Evolutionary conservation across 805 yeast genomes (phyloP).

Genomic region (Lipomyces mesembrius): DNA sequence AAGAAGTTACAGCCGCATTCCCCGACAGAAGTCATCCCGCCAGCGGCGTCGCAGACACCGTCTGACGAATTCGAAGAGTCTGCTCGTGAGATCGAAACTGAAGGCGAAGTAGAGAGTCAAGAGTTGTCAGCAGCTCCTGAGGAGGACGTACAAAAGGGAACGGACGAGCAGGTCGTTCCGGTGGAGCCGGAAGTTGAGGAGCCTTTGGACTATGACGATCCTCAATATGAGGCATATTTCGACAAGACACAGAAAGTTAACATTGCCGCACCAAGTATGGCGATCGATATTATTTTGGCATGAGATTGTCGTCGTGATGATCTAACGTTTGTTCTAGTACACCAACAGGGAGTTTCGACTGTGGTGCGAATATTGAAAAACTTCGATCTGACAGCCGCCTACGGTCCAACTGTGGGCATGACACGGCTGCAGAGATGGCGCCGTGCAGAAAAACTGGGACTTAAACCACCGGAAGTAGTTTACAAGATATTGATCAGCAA

Average conservation of each 20-base stretch:
- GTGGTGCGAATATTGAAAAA: conserved; percentile 44
- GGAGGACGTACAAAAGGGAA: conserved; percentile 3
- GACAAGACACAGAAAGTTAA: conserved; percentile 5
- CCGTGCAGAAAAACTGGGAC: conserved; percentile 47
- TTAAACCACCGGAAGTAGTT: conserved; percentile 47
- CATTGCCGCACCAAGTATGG: conserved; percentile 30
- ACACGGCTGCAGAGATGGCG: conserved; percentile 49
- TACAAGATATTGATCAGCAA: conserved; percentile 40
- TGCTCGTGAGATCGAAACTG: conserved; percentile 1
- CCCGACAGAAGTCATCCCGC: neutral
- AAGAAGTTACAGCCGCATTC: conserved; percentile 5
- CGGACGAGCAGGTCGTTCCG: neutral
- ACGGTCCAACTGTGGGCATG: conserved; percentile 50
- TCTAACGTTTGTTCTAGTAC: conserved; percentile 41
- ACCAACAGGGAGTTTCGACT: conserved; percentile 41
- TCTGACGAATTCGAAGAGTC: neutral
- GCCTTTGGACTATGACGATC: conserved; percentile 24
- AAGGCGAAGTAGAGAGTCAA: neutral
- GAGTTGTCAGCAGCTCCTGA: conserved; percentile 2
- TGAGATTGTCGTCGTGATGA: neutral
- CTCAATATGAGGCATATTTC: conserved; percentile 12
- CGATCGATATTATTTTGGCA: neutral
- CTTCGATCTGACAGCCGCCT: conserved; percentile 46
- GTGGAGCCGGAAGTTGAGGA: conserved; percentile 7
- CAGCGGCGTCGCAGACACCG: neutral